Base-by-base conservation (phyloP, 2,329 filamentous ascomycete genomes). In the Cercospora zeina region DNA sequence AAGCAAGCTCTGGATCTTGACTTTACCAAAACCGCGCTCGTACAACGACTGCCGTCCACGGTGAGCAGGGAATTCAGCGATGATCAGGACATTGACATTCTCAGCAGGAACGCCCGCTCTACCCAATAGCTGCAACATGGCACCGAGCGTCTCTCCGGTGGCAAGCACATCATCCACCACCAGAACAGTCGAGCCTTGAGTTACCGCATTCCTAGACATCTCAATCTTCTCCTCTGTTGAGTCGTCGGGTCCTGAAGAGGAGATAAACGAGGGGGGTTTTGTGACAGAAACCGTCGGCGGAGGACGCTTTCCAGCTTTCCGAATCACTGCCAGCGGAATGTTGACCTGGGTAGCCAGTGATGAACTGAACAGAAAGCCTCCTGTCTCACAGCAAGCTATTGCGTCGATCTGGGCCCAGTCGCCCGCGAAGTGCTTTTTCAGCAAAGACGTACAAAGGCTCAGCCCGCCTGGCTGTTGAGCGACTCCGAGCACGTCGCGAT, bases 151-250 rank as follows among this genome's bases (percentile, higher is more conserved):
- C 66, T 77, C 66, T 1, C 83, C 84, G 0, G 81, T 83, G 5
- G 85, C 78, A 60, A 87, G 79, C 30, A 86, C 83, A 71, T 87
- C 85, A 62, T 87, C 85, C 4, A 87, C 77, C 0, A 87, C 78
- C n/a, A 87, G 75, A 10, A 87, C 80, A 3, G 75, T 76, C 3
- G 71, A 73, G 1, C 73, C 77, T 36, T 27, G 4, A 9, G 30
- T 31, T 9, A 31, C 30, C 30, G 9, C 30, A 31, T 31, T 9
- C 5, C 30, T 4, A 9, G 5, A 4, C 30, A 31, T 31, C 30
- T 31, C 30, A 9, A 31, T 31, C 30, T 31, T 4, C 30, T 9
- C 30, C 30, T 31, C 4, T 31, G 30, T 9, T 31, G 30, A 31
- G 9, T 9, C 30, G 30, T 9, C 30, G 9, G 9, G 30, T 4